A percentile compares a stretch with the other conserved stretches of the same genome.
Evolutionary conservation across 495 filamentous ascomycete species (phyloP).

Genomic region (Beverwykella pulmonaria): DNA sequence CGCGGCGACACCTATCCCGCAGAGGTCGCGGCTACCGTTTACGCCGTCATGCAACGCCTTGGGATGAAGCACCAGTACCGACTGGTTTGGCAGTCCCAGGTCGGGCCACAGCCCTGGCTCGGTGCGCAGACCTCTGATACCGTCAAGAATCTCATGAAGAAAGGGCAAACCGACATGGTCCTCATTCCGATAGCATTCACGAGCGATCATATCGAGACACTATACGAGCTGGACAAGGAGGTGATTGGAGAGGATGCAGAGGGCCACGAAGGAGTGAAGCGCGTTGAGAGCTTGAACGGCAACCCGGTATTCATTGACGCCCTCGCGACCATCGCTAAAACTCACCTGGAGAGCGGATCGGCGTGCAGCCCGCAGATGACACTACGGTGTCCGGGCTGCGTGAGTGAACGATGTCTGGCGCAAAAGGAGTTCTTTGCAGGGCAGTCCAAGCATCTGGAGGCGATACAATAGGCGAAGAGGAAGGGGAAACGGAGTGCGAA

Average conservation of each 20-base stretch:
- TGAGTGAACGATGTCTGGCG: slow-evolving; percentile 82
- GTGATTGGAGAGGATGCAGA: slow-evolving; percentile 78
- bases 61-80: slow-evolving; percentile 86
- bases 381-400: slow-evolving; percentile 91
- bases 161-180: slow-evolving; percentile 86
- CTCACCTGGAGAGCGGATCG: slow-evolving; percentile 71
- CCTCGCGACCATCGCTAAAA: slow-evolving; percentile 80
- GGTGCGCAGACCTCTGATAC: slow-evolving; percentile 90
- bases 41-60: slow-evolving; percentile 91
- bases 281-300: slow-evolving; percentile 91
- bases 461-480: neutral
- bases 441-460: slow-evolving; percentile 24
- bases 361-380: slow-evolving; percentile 81
- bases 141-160: slow-evolving; percentile 83
- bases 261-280: slow-evolving; percentile 79
- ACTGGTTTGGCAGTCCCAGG: slow-evolving; percentile 97
- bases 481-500: neutral
- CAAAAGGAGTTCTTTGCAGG: slow-evolving; percentile 85
- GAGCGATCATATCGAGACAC: slow-evolving; percentile 96
- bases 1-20: slow-evolving; percentile 94
- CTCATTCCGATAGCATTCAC: slow-evolving; percentile 98
- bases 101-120: slow-evolving; percentile 92
- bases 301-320: slow-evolving; percentile 89
- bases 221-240: slow-evolving; percentile 93
- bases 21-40: slow-evolving; percentile 95